phyloP scores from a whole-genome alignment of 805 yeast species.

The Hanseniaspora osmophila region DNA sequence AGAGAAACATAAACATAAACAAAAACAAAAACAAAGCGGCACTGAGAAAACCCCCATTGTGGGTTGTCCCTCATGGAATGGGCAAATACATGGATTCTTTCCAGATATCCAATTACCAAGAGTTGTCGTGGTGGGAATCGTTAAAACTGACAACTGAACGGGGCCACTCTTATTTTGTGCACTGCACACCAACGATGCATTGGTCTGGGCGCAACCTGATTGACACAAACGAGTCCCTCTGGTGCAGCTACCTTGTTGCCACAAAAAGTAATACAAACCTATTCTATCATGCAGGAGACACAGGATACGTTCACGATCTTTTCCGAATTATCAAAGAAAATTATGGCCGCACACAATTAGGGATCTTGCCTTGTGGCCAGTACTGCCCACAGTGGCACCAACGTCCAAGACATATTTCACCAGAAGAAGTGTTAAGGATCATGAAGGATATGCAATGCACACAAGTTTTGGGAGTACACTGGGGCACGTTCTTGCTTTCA shows the following conservation, averaged over 20 bases:
- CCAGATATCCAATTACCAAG: conserved; percentile 51
- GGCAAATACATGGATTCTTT: conserved; percentile 39
- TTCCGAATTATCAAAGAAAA: conserved; percentile 50
- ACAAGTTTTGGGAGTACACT: conserved; percentile 76
- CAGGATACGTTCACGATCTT: conserved; percentile 71
- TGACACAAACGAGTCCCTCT: conserved; percentile 68
- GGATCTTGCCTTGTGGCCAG: conserved; percentile 85
- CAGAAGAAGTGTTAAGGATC: conserved; percentile 59
- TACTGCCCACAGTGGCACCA: conserved; percentile 94
- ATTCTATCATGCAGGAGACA: conserved; percentile 87
- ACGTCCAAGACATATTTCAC: conserved; percentile 74
- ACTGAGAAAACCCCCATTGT: conserved; percentile 47
- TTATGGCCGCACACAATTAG: conserved; percentile 40
- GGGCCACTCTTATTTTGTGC: conserved; percentile 51
- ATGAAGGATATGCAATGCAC: conserved; percentile 47
- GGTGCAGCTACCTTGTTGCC: conserved; percentile 83
- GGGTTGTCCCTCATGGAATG: conserved; percentile 85
- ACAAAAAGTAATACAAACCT: conserved; percentile 15
- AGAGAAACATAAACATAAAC: too few relatives aligned
- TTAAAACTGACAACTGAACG: conserved; percentile 18
- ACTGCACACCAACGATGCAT: conserved; percentile 90
- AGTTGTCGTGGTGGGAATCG: conserved; percentile 89
- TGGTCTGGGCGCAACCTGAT: conserved; percentile 83
- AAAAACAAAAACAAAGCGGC: too few relatives aligned
- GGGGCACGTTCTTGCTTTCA: conserved; percentile 90